These are phyloP conservation scores for Wickerhamiella bombiphila DNA, from an alignment of 805 yeast genomes.

Conservation along the genomic window DNA sequence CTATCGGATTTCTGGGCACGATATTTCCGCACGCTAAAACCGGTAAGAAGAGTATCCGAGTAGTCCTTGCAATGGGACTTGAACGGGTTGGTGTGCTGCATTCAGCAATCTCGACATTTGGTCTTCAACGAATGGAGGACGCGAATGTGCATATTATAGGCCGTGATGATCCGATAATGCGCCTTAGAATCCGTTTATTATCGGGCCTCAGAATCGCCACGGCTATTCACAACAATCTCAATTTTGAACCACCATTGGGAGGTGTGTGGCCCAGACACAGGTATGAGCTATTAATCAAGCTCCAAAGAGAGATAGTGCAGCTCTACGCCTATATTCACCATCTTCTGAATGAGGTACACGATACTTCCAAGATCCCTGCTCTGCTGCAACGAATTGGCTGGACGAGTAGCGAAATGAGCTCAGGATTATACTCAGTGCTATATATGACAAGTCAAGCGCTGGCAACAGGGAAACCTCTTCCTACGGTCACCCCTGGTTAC, in stretches of 20 bases:
- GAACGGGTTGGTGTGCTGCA: slow-evolving; percentile 17
- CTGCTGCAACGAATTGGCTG: slow-evolving; percentile 18
- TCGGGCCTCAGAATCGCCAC: slow-evolving; percentile 6
- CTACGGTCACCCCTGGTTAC: slow-evolving; percentile 21
- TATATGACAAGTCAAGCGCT: slow-evolving; percentile 20
- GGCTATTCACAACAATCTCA: slow-evolving; percentile 5
- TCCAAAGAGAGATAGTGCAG: slow-evolving; percentile 16
- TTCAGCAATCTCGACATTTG: slow-evolving; percentile 19
- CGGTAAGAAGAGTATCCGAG: slow-evolving; percentile 20
- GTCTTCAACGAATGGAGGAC: slow-evolving; percentile 15
- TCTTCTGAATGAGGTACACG: slow-evolving; percentile 17
- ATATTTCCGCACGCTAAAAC: slow-evolving; percentile 21
- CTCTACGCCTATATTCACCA: slow-evolving; percentile 13
- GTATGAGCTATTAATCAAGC: slow-evolving; percentile 16
- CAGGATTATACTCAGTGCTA: slow-evolving; percentile 19
- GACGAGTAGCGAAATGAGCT: slow-evolving; percentile 16
- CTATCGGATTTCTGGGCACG: slow-evolving; percentile 19
- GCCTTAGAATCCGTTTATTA: slow-evolving; percentile 9
- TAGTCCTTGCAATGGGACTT: slow-evolving; percentile 13
- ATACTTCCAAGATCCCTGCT: slow-evolving; percentile 12
- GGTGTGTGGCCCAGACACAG: slow-evolving; percentile 23
- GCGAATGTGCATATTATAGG: slow-evolving; percentile 12
- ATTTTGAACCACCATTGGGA: slow-evolving; percentile 22
- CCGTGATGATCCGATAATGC: slow-evolving; percentile 13
- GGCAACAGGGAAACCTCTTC: slow-evolving; percentile 18